These are phyloP conservation scores for Camellia oleifera DNA, from an alignment of 179 eudicot species.

Conservation along the genomic window DNA sequence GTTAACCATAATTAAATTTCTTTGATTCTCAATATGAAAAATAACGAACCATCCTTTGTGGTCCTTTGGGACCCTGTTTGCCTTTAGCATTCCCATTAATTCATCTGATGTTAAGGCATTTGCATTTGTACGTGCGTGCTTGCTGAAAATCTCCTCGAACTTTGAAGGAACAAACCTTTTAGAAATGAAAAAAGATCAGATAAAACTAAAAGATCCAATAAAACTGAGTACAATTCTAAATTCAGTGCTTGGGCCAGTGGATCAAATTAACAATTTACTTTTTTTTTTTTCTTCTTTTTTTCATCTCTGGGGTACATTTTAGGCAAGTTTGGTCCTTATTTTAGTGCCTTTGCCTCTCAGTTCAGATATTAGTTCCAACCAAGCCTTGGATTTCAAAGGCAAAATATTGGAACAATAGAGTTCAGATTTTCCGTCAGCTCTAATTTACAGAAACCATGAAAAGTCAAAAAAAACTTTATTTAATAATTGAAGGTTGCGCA, in stretches of 20 bases:
- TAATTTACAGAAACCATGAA: too few species aligned
- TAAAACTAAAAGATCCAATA: background rate
- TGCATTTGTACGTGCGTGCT: conserved; percentile 43
- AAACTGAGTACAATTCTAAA: background rate
- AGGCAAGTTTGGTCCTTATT: too few species aligned
- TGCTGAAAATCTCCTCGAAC: conserved; percentile 59
- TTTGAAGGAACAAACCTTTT: conserved; percentile 55
- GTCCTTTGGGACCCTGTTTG: conserved; percentile 54
- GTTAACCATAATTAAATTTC: background rate
- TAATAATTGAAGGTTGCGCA: too few species aligned
- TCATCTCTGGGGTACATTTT: too few species aligned
- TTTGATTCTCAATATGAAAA: background rate
- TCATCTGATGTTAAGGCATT: conserved; percentile 43
- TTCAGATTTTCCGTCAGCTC: too few species aligned
- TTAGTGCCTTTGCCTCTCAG: too few species aligned
- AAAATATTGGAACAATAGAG: too few species aligned
- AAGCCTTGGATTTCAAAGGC: too few species aligned
- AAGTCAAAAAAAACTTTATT: too few species aligned
- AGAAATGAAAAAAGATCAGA: background rate
- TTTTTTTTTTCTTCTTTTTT: too few species aligned
- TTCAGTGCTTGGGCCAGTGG: background rate
- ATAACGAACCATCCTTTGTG: conserved; percentile 35
- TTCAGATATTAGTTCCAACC: too few species aligned
- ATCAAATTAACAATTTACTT: too few species aligned
- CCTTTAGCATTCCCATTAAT: conserved; percentile 45